Evolutionary conservation across 345 rosid species (phyloP), one percentile per base, ranked within the genome.

Genomic region (Citrus unshiu): DNA sequence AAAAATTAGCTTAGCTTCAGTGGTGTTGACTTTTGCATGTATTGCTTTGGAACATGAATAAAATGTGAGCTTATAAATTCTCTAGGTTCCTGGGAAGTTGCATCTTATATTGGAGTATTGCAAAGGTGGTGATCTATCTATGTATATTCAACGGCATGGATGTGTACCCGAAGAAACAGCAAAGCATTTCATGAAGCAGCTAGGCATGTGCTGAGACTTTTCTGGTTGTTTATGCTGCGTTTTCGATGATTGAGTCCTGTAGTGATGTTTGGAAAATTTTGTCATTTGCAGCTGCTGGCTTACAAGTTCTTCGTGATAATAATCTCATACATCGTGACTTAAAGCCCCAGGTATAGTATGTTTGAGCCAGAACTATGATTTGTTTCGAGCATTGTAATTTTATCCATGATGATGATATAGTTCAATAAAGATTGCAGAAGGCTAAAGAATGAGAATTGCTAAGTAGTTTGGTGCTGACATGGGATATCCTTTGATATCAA

Each of bases 311-410:
- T 71, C 98, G 97, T 61, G 93, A 90, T 85, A 94, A 94, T 87
- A 90, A 93, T 84, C 91, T 96, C 81, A 94, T 96, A 64, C 99
- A 96, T 75, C 92, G 98, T 58, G 99, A 96, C 88, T 83, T 96
- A 75, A 96, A 96, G 85, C 99, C 99, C 19, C 99, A 96, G 99
- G 99, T 96, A 49, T 79, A 19, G 46, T 72, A 62, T 70, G 70
- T 37, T 70, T 29, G 21, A 18, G 21, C 24, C 49, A 14, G 58
- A 74, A 18, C 29, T 73, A 73, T 58, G 7, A 13, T 22, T 16
- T 9, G 46, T 35, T 58, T 63, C 6, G 9, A 24, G 27, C 68
- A 9, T 64, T 51, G 27, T 35, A 60, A 29, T 81, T 77, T 4
- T 27, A 37, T 74, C 61, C 61, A 74, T 43, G 27, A 62, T 70